Conservation (phyloP, 31 red algal genomes). For the Odonthalia washingtoniensis region DNA sequence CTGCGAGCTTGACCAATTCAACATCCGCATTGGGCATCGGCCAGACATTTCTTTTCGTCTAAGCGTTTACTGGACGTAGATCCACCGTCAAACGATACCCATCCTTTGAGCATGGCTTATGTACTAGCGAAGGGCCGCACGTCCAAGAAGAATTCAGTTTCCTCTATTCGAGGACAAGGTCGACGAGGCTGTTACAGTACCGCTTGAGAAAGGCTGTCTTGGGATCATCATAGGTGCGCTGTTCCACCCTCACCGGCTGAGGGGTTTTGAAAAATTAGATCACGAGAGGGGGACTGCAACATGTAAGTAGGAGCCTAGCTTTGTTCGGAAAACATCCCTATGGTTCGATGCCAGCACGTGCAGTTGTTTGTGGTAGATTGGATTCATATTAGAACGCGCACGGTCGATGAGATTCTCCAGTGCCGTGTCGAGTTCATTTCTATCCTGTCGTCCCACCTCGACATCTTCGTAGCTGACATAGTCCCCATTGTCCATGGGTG, state of each 20-base stretch:
- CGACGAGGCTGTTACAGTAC: neutral
- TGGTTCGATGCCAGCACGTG: neutral
- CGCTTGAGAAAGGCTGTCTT: neutral
- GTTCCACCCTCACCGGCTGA: neutral
- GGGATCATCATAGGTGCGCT: neutral
- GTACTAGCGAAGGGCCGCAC: conserved; percentile 49
- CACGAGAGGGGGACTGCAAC: neutral
- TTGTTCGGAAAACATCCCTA: neutral
- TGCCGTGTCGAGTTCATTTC: conserved; percentile 24
- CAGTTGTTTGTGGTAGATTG: neutral
- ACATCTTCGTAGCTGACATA: conserved; percentile 63
- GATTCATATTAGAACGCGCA: neutral
- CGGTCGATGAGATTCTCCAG: neutral
- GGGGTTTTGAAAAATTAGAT: neutral
- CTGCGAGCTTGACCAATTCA: conserved; percentile 3
- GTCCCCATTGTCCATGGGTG: too few relatives aligned
- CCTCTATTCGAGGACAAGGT: conserved; percentile 21
- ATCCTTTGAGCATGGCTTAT: conserved; percentile 40
- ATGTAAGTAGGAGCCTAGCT: neutral
- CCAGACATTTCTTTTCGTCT: conserved; percentile 19
- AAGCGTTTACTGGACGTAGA: conserved; percentile 15
- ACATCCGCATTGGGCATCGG: conserved; percentile 45
- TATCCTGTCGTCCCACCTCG: conserved; percentile 14
- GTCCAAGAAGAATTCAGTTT: conserved; percentile 42
- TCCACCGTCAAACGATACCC: conserved; percentile 51